Base-by-base conservation (phyloP, 169 alveolate genomes). In the Plasmodium falciparum region DNA sequence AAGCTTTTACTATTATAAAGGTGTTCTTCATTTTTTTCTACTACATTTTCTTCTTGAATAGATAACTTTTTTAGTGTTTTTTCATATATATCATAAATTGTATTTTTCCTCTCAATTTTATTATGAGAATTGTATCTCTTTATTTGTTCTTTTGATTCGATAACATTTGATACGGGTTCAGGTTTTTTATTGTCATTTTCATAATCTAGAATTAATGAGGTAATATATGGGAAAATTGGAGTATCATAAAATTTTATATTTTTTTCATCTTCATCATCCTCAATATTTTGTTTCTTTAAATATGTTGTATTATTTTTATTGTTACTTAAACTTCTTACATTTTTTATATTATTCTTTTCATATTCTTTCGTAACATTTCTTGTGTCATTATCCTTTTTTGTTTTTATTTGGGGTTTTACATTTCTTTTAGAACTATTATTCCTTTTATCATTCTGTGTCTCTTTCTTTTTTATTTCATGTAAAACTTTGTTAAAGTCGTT, bases 201-300 rank as follows among this genome's bases (percentile, higher is more conserved):
- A 39, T 80, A 80, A 72, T 80, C 75, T 22, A 66, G 62, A 67
- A 80, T 80, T 80, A 80, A 61, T 22, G 90, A 80, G 43, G 70
- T 67, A 24, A 80, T 80, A 15, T 47, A 71, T 29, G 90, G 90
- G 26, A 80, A 80, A 56, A 80, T 72, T 2, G 90, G 90, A 11
- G 80, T 80, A 47, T 80, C 90, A 22, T 59, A 67, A 49, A 80
- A 80, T 66, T 67, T 61, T n/a, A 8, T 7, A 39, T 61, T 61
- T 45, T 22, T 61, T 33, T 59, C 5, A 17, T 24, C 45, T 61
- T 74, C 54, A 17, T 24, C 62, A 43, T 74, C 39, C 0, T 74
- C 73, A 45, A 43, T 74, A 17, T 58, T 74, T 20, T 67, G 50
- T 54, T 67, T 69, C 43, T 20, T 78, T 39, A 54, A 7, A 15